Evolutionary conservation across 129 eudicot genomes (phyloP), one percentile per base, ranked within the genome.

Genomic region (Pittosporum tobira): DNA sequence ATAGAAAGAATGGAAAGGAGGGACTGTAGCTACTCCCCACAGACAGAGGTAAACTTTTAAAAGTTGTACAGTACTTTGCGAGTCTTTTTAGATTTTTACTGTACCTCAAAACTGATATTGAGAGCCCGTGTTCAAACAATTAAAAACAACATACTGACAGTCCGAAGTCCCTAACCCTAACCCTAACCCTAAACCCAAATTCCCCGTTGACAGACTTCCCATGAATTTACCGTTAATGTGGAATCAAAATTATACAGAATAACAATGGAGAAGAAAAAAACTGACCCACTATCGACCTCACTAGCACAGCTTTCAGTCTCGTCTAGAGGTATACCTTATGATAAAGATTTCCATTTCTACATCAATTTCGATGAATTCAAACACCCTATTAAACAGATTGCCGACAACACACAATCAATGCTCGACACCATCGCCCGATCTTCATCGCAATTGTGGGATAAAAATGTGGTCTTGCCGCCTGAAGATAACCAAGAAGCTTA

Each of bases 341-440:
- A 79, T 14, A 79, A 79, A 57, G 95, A 85, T 59, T 89, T 77
- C 10, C 85, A 82, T 51, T 85, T 82, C 55, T 88, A 81, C 73
- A 62, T 64, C 65, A 79, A 74, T 63, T 84, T 88, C 47, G 51
- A 61, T 18, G 84, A 84, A 62, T 80, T 84, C 68, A 77, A 68
- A 69, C 59, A 18, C 52, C 94, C 96, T 11, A 54, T 79, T 37
- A 21, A 12, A 21, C 8, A 18, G 53, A 48, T 53, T 11, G 27
- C 51, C n/a, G 44, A 56, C 12, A 21, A 61, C 12, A 34, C 90
- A 12, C 71, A 69, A 16, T 47, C 59, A 0, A 45, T 88, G 58
- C 70, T 81, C 14, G 70, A 69, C 23, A 29, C 65, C 11, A 64
- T 80, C 27, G 83, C 84, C 40, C 51, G 67, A 14, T 63, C 77